Evolutionary conservation across 192 early-diverging fungal species (phyloP).

Genomic region (Cetraspora pellucida): DNA sequence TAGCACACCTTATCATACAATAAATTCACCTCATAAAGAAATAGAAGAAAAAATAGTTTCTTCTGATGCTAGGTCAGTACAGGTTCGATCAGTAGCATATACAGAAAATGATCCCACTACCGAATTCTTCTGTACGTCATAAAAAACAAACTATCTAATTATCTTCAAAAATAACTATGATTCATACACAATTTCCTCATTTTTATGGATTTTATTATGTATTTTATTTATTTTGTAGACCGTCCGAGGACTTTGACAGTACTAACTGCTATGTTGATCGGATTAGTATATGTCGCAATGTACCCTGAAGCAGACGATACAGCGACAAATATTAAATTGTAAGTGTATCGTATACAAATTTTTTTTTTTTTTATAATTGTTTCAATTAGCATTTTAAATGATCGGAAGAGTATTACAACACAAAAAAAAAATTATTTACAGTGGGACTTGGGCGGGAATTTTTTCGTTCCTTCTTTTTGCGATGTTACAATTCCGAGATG

Average conservation of each 20-base stretch:
- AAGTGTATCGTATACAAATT: conserved; percentile 32
- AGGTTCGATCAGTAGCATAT: conserved; percentile 20
- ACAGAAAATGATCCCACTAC: conserved; percentile 23
- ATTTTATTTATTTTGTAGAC: conserved; percentile 39
- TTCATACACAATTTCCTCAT: background rate
- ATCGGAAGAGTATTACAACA: background rate
- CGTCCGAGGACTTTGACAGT: conserved; percentile 61
- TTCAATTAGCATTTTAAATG: too few relatives aligned
- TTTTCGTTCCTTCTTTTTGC: conserved; percentile 77
- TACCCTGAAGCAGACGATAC: conserved; percentile 55
- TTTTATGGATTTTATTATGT: background rate
- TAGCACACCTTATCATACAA: background rate
- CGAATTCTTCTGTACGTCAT: conserved; percentile 33
- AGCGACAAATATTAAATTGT: conserved; percentile 53
- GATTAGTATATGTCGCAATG: conserved; percentile 60
- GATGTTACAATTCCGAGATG: conserved; percentile 89
- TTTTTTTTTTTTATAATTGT: background rate
- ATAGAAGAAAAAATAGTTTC: too few relatives aligned
- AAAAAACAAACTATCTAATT: too few relatives aligned
- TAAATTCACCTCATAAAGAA: too few relatives aligned
- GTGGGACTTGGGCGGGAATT: conserved; percentile 52
- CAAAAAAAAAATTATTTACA: conserved; percentile 15
- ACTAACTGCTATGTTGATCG: conserved; percentile 48
- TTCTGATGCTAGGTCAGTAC: conserved; percentile 25
- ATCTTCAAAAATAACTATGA: too few relatives aligned